phyloP scores from a whole-genome alignment of 1,284 basidiomycete genomes.

The Stereum hirsutum region DNA sequence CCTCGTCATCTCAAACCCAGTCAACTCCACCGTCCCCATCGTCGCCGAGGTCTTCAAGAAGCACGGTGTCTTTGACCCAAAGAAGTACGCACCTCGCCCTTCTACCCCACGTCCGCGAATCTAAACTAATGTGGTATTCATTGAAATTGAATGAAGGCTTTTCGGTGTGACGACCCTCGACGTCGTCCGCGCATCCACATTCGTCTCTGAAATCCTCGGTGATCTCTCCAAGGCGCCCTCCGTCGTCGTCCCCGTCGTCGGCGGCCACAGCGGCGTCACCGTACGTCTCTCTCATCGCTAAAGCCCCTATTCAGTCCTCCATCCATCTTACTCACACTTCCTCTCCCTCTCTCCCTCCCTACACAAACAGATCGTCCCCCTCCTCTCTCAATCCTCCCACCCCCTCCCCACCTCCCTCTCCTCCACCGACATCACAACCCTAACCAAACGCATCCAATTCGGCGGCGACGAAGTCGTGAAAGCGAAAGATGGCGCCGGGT shows the following conservation, averaged over 20 bases:
- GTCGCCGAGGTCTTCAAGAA: conserved; percentile 95
- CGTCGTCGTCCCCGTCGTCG: conserved; percentile 84
- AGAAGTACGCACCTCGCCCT: conserved; percentile 61
- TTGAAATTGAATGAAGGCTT: conserved; percentile 40
- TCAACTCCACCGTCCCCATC: conserved; percentile 97
- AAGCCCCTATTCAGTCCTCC: too few relatives aligned
- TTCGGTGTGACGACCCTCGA: conserved; percentile 99
- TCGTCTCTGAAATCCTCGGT: conserved; percentile 78
- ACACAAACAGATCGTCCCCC: conserved; percentile 72
- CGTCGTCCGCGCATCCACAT: conserved; percentile 94
- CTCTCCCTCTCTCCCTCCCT: not conserved
- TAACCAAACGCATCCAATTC: conserved; percentile 66
- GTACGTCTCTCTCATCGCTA: too few relatives aligned
- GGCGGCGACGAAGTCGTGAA: conserved; percentile 78
- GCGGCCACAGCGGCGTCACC: conserved; percentile 94
- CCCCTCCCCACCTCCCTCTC: conserved; percentile 49
- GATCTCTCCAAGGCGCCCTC: conserved; percentile 55
- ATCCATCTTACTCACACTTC: conserved; percentile 7
- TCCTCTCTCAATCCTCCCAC: conserved; percentile 87
- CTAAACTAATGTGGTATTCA: not conserved
- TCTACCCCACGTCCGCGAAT: too few relatives aligned
- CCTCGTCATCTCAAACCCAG: conserved; percentile 93
- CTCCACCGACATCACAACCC: conserved; percentile 41
- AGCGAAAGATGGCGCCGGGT: conserved; percentile 73
- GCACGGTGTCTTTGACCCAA: conserved; percentile 85